Evolutionary conservation across 352 stramenopile genomes (phyloP).

Genomic region (Pythium inflatum): DNA sequence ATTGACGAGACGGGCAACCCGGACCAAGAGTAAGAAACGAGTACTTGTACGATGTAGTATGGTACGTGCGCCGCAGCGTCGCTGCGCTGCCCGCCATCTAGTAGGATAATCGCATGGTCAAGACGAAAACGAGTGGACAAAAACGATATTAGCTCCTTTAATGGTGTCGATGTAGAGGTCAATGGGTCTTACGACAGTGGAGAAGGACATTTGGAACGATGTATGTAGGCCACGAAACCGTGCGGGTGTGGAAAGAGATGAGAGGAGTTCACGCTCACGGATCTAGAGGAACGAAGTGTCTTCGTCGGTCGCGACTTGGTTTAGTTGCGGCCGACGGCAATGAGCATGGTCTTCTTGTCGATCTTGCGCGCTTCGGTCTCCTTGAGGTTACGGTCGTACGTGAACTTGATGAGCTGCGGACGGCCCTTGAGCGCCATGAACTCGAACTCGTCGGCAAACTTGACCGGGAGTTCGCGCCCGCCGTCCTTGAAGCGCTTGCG

Average conservation of each 20-base stretch:
- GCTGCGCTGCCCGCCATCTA: too few species aligned
- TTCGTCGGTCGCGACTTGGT: neutral
- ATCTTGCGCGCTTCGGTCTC: constrained; percentile 67
- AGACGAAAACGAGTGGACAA: too few species aligned
- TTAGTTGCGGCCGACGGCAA: constrained; percentile 79
- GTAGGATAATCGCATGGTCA: too few species aligned
- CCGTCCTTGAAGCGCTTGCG: constrained; percentile 65
- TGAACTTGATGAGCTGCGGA: constrained; percentile 70
- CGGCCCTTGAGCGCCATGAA: constrained; percentile 76
- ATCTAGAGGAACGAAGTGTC: neutral
- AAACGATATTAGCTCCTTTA: too few species aligned
- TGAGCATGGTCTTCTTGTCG: constrained; percentile 73
- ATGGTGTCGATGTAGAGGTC: too few species aligned
- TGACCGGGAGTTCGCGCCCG: constrained; percentile 61
- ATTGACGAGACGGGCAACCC: constrained; percentile 88
- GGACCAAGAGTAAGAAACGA: constrained; percentile 34
- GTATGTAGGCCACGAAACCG: too few species aligned
- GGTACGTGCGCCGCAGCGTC: too few species aligned
- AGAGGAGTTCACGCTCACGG: too few species aligned
- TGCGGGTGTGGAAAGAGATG: too few species aligned
- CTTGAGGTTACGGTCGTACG: constrained; percentile 63
- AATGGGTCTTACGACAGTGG: too few species aligned
- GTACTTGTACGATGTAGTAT: too few species aligned
- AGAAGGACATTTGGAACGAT: too few species aligned
- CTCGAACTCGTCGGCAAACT: constrained; percentile 70